Evolutionary conservation across 2,329 filamentous ascomycete species (phyloP).

Genomic region (Monilinia fructicola): DNA sequence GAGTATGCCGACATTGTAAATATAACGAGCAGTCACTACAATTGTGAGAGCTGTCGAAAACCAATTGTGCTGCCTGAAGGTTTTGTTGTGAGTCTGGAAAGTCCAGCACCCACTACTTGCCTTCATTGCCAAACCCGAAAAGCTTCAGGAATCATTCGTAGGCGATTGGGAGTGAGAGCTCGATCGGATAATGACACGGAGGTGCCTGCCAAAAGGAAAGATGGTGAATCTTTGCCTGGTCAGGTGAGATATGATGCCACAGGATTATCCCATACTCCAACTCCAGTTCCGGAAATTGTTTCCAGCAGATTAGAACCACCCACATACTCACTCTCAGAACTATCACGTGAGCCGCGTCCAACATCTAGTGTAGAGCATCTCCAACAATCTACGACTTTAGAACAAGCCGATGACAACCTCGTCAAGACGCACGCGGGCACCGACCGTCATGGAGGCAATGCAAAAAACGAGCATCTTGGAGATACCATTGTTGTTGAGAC

Average conservation of each 20-base stretch:
- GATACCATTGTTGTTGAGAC: not conserved
- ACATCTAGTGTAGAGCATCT: too few relatives aligned
- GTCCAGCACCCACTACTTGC: not conserved
- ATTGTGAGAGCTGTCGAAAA: slow-evolving; percentile 13
- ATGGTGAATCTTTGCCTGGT: not conserved
- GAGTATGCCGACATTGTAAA: not conserved
- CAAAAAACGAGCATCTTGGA: not conserved
- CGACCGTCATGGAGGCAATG: not conserved
- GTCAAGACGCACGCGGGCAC: not conserved
- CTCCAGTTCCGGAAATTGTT: not conserved
- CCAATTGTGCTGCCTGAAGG: slow-evolving; percentile 12
- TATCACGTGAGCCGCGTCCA: not conserved
- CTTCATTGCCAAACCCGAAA: slow-evolving; percentile 1
- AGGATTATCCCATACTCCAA: not conserved
- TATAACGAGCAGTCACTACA: not conserved
- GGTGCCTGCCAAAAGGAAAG: too few relatives aligned
- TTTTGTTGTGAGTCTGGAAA: not conserved
- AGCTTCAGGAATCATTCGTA: not conserved
- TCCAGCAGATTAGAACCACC: not conserved
- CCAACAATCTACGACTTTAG: not conserved
- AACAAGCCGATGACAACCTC: not conserved
- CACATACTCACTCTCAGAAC: too few relatives aligned
- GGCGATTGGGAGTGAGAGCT: not conserved
- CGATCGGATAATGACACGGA: not conserved
- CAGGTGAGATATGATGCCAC: not conserved